phyloP scores from a whole-genome alignment of 768 basidiomycete species.

The Auriscalpium orientale region DNA sequence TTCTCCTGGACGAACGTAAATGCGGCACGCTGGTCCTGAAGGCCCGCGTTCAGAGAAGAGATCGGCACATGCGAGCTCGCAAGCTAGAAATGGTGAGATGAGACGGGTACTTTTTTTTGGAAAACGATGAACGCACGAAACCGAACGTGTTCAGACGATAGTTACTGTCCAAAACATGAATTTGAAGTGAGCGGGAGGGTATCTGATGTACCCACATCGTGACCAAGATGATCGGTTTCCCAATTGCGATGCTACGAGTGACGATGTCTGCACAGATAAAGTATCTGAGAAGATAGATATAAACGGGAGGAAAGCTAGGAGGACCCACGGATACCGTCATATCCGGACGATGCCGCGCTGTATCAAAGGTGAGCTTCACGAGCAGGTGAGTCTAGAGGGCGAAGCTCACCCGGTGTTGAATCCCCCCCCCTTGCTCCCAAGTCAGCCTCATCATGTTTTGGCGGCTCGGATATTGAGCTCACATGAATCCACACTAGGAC shows the following conservation, averaged over 20 bases:
- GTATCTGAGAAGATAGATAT: neutral
- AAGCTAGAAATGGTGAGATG: constrained; percentile 23
- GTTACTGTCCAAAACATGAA: constrained; percentile 28
- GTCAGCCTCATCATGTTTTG: neutral
- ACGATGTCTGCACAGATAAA: constrained; percentile 36
- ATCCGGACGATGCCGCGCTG: constrained; percentile 37
- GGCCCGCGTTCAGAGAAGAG: constrained; percentile 29
- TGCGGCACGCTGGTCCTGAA: constrained; percentile 49
- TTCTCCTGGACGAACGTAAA: constrained; percentile 56
- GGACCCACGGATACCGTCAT: constrained; percentile 40
- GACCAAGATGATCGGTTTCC: constrained; percentile 52
- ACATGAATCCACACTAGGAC: constrained; percentile 30
- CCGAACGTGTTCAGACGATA: constrained; percentile 51
- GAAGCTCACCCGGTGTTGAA: constrained; percentile 37
- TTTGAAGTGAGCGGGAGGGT: neutral
- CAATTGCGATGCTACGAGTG: constrained; percentile 35
- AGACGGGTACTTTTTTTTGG: neutral
- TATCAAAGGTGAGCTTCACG: constrained; percentile 13
- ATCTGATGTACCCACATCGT: constrained; percentile 28
- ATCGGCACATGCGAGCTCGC: constrained; percentile 35
- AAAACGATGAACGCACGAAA: constrained; percentile 29
- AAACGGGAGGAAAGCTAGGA: no score
- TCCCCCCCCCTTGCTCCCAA: constrained; percentile 36
- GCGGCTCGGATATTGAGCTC: constrained; percentile 3
- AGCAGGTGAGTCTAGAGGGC: neutral